Evolutionary conservation across 2,329 filamentous ascomycete genomes (phyloP).

Genomic region (Amauroascus verrucosus): DNA sequence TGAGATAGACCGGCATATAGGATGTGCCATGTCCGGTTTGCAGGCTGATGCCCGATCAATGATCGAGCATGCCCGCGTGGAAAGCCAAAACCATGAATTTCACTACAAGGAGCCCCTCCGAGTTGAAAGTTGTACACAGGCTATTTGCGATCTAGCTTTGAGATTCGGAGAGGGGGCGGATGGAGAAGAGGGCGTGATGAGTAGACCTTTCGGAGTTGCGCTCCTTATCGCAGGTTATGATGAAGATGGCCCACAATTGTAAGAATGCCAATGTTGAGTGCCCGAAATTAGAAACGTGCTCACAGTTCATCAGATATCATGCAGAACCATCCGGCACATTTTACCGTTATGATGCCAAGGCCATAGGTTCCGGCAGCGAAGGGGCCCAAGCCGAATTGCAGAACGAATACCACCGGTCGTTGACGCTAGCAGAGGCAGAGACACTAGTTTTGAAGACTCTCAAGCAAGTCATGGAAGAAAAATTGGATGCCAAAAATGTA

Average conservation of each 20-base stretch:
- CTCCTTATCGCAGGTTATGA: slow-evolving; percentile 94
- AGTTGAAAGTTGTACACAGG: slow-evolving; percentile 96
- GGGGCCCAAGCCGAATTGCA: slow-evolving; percentile 96
- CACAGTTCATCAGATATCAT: slow-evolving; percentile 57
- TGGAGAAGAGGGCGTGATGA: slow-evolving; percentile 98
- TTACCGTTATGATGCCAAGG: slow-evolving; percentile 98
- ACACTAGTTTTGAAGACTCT: slow-evolving; percentile 92
- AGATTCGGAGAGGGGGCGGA: slow-evolving; percentile 95
- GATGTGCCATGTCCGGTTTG: slow-evolving; percentile 95
- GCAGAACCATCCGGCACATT: slow-evolving; percentile 97
- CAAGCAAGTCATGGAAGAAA: slow-evolving; percentile 99
- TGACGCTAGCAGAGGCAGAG: slow-evolving; percentile 87
- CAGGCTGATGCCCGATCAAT: slow-evolving; percentile 96
- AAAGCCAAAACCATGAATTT: slow-evolving; percentile 94
- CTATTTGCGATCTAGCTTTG: slow-evolving; percentile 93
- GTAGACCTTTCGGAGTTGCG: slow-evolving; percentile 89
- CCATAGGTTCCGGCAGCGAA: slow-evolving; percentile 93
- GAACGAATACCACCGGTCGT: slow-evolving; percentile 97
- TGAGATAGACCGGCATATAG: slow-evolving; percentile 97
- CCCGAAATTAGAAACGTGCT: not conserved
- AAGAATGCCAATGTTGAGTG: slow-evolving; percentile 24
- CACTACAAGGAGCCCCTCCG: slow-evolving; percentile 93
- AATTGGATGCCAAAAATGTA: slow-evolving; percentile 96
- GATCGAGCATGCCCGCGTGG: slow-evolving; percentile 96
- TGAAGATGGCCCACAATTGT: slow-evolving; percentile 89